A percentile compares a stretch with the other conserved stretches of the same genome.
These are phyloP conservation scores for Candida railenensis DNA, from an alignment of 805 yeast species.

Conservation along the genomic window DNA sequence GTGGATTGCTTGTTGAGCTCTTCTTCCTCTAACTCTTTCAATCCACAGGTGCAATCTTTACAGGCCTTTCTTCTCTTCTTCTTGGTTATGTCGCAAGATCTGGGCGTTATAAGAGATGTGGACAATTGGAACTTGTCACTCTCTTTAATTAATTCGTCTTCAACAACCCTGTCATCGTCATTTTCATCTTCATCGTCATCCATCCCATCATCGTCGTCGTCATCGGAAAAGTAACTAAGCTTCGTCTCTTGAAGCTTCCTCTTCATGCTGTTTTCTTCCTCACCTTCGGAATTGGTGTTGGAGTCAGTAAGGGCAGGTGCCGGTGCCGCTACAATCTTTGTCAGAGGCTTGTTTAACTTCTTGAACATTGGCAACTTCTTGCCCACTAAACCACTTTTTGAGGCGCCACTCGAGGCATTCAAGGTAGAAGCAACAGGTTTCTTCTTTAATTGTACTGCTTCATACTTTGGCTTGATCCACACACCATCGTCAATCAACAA, in stretches of 20 bases:
- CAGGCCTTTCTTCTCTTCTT: constrained; percentile 87
- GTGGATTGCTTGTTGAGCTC: constrained; percentile 48
- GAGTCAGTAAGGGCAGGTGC: constrained; percentile 43
- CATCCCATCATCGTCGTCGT: constrained; percentile 52
- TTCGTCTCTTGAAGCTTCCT: constrained; percentile 47
- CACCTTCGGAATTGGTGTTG: constrained; percentile 37
- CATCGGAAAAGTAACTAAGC: constrained; percentile 53
- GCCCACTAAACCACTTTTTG: constrained; percentile 12
- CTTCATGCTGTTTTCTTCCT: constrained; percentile 41
- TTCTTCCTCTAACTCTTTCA: constrained; percentile 80
- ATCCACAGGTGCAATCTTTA: constrained; percentile 97
- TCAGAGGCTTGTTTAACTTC: constrained; percentile 5
- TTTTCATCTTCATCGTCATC: constrained; percentile 51
- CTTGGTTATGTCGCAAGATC: constrained; percentile 50
- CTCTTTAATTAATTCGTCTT: constrained; percentile 37
- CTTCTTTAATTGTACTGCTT: constrained; percentile 32
- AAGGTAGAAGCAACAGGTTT: constrained; percentile 14
- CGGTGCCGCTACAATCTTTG: constrained; percentile 17
- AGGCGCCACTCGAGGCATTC: too few species aligned
- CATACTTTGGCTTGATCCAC: constrained; percentile 57
- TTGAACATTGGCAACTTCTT: constrained; percentile 15
- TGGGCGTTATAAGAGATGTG: constrained; percentile 52
- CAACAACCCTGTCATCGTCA: constrained; percentile 25
- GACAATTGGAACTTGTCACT: constrained; percentile 14
- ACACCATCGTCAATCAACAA: constrained; percentile 46